Evolutionary conservation across 257 asterid genomes (phyloP).

Genomic region (Ocimum tenuiflorum): DNA sequence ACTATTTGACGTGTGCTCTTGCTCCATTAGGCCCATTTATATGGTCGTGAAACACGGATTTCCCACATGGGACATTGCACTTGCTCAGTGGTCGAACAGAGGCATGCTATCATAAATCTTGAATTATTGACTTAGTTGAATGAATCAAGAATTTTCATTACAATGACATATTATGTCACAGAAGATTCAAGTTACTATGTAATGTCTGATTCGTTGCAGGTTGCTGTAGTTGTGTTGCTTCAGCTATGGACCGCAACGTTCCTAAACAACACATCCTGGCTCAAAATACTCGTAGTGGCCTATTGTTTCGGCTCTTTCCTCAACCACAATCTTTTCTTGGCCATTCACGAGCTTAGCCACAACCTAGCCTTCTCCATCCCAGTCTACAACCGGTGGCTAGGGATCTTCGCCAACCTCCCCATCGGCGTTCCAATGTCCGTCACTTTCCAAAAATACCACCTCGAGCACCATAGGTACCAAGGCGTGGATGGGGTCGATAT

Average conservation of each 20-base stretch:
- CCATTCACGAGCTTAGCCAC: slow-evolving; percentile 91
- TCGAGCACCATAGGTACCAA: slow-evolving; percentile 93
- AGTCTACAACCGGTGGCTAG: slow-evolving; percentile 77
- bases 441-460: slow-evolving; percentile 94
- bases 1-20: no score
- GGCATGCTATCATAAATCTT: no score
- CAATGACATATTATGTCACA: neutral
- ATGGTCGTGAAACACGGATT: no score
- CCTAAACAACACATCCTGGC: slow-evolving; percentile 55
- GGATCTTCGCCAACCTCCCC: slow-evolving; percentile 89
- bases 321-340: slow-evolving; percentile 91
- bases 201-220: no score
- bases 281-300: slow-evolving; percentile 54
- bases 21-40: no score
- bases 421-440: slow-evolving; percentile 93
- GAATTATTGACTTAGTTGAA: neutral
- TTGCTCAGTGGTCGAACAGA: no score
- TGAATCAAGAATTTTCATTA: neutral
- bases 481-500: slow-evolving; percentile 93
- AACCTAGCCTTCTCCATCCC: slow-evolving; percentile 90
- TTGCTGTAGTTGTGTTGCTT: slow-evolving; percentile 60
- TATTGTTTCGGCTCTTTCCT: slow-evolving; percentile 91
- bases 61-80: no score
- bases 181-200: neutral
- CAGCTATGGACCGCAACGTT: slow-evolving; percentile 90